Percentiles rank a stretch among this genome's conserved stretches.
Evolutionary conservation across 305 asterid genomes (phyloP).

Genomic region (Ajuga reptans): DNA sequence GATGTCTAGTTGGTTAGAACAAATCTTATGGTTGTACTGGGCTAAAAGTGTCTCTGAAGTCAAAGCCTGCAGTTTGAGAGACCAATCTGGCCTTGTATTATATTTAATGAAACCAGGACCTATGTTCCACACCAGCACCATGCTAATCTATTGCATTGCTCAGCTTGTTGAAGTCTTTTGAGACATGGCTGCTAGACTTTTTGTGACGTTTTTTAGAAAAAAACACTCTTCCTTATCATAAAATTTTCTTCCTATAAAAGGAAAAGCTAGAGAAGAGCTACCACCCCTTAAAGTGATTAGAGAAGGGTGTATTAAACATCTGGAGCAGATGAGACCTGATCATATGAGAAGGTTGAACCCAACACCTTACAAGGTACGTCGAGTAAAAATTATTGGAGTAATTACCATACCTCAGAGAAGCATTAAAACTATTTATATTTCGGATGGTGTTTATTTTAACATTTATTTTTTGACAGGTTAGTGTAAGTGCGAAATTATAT

Average conservation of each 20-base stretch:
- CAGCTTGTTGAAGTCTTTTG: too few species aligned
- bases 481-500: constrained; percentile 85
- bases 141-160: too few species aligned
- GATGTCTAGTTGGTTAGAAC: too few species aligned
- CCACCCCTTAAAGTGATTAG: constrained; percentile 58
- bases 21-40: too few species aligned
- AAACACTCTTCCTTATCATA: neutral
- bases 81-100: too few species aligned
- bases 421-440: neutral
- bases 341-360: constrained; percentile 99
- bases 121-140: too few species aligned
- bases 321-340: constrained; percentile 84
- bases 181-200: too few species aligned
- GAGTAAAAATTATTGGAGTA: neutral
- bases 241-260: constrained; percentile 25
- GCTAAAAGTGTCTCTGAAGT: too few species aligned
- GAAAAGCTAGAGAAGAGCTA: constrained; percentile 58
- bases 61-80: too few species aligned
- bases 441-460: neutral
- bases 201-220: neutral
- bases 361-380: constrained; percentile 88
- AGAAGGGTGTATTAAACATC: constrained; percentile 66
- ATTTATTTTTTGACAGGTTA: constrained; percentile 48
- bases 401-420: neutral
- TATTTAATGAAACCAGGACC: too few species aligned